A percentile compares a stretch with the other conserved stretches of the same genome.
Conservation (phyloP, 169 alveolate species). For the Cardiosporidium cionae region DNA sequence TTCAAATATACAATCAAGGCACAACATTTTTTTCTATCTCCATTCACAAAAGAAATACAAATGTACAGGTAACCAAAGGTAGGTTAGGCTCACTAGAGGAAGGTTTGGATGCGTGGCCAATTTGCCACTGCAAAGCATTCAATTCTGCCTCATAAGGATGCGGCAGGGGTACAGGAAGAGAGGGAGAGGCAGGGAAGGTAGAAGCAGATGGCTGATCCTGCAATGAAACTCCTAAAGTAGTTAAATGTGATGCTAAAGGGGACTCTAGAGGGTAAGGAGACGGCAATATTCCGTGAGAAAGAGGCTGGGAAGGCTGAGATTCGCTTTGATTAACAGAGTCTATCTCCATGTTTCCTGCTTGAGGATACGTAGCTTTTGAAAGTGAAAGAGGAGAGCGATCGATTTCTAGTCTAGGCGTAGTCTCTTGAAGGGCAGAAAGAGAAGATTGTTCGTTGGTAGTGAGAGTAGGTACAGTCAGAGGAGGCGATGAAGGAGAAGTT, state of each 20-base stretch:
- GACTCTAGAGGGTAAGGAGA: constrained; percentile 1
- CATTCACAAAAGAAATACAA: not conserved
- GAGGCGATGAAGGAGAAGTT: constrained; percentile 26
- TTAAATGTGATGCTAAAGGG: not conserved
- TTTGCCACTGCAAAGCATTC: constrained; percentile 3
- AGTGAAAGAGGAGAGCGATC: too few relatives aligned
- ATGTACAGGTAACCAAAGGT: not conserved
- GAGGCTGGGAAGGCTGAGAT: not conserved
- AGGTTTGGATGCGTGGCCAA: too few relatives aligned
- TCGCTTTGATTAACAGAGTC: not conserved
- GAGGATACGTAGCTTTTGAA: too few relatives aligned
- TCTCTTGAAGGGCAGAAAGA: too few relatives aligned
- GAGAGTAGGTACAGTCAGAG: not conserved
- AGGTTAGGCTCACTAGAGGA: not conserved
- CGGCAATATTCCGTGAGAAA: not conserved
- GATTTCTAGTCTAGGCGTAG: too few relatives aligned
- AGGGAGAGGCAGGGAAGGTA: too few relatives aligned
- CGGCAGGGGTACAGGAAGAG: constrained; percentile 31
- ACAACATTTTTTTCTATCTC: too few relatives aligned
- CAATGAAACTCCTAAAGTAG: not conserved
- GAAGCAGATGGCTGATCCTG: not conserved
- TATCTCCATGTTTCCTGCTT: not conserved
- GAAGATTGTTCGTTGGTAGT: not conserved
- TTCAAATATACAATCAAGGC: not conserved
- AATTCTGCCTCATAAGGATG: constrained; percentile 29